Conservation (phyloP, 2,329 filamentous ascomycete genomes). For the Anisogramma anomala region DNA sequence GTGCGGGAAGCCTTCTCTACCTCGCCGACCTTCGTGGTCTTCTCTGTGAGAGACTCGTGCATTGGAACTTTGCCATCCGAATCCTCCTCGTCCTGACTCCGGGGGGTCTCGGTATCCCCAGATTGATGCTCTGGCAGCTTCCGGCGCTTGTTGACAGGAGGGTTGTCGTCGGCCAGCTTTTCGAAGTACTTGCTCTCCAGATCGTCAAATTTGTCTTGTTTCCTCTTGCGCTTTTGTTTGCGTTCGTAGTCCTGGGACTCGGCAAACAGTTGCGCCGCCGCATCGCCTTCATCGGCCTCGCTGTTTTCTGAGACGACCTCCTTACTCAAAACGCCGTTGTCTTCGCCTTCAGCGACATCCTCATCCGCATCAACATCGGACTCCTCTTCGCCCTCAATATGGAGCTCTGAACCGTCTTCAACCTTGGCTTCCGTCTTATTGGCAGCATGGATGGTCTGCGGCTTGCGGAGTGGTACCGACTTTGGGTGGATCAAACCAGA, state of each 20-base stretch:
- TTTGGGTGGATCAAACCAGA: conserved; percentile 24
- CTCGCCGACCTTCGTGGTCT: conserved; percentile 46
- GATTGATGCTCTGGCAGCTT: conserved; percentile 26
- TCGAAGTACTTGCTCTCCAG: conserved; percentile 60
- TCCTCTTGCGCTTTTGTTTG: conserved; percentile 54
- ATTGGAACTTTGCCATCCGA: conserved; percentile 34
- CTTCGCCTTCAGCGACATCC: conserved; percentile 27
- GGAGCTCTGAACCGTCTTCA: conserved; percentile 21
- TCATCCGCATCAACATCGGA: conserved; percentile 33
- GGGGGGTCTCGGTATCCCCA: conserved; percentile 39
- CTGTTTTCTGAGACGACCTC: conserved; percentile 17
- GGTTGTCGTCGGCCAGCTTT: conserved; percentile 48
- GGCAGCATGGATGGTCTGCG: conserved; percentile 9
- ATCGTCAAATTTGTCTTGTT: conserved; percentile 52
- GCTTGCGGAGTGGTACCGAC: conserved; percentile 17
- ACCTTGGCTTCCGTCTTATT: conserved; percentile 17
- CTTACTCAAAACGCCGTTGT: conserved; percentile 27
- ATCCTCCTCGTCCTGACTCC: conserved; percentile 19
- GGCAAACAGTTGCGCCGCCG: conserved; percentile 23
- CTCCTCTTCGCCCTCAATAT: conserved; percentile 19
- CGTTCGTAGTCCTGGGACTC: conserved; percentile 29
- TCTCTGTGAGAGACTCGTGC: conserved; percentile 46
- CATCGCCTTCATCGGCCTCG: conserved; percentile 23
- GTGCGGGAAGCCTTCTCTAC: conserved; percentile 81
- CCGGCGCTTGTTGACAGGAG: conserved; percentile 39